Evolutionary conservation across 2,329 filamentous ascomycete genomes (phyloP), one percentile per base, ranked within the genome.

Genomic region (Pezicula neosporulosa): DNA sequence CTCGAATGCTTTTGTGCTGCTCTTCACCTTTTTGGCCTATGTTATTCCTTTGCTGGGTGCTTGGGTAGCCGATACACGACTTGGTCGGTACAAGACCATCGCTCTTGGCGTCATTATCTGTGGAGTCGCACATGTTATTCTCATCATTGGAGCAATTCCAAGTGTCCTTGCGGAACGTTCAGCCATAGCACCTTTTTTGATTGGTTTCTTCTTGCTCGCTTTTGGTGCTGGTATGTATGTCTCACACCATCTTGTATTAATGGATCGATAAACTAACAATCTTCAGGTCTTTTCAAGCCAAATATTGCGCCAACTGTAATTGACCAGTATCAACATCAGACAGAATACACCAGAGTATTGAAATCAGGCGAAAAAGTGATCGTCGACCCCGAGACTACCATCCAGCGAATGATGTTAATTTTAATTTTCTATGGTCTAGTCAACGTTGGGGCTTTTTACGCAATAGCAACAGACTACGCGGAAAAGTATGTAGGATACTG

Each of bases 71-170:
- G 86, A 89, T 67, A 77, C 82, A 51, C 81, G 82, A 58, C 73
- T 81, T 53, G 86, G 86, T 33, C 82, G 84, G 48, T 89, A 83
- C 69, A 76, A 78, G 54, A 85, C 85, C 2, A 87, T 89, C 28
- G 56, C 50, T 39, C 50, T 49, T 28, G 64, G 63, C 51, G 60
- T 82, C 30, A 65, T 67, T 0, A 72, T 85, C 28, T 83, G 83
- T 42, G 78, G 82, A 58, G 56, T 84, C 33, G 85, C 85, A 1
- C 82, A 87, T 53, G 63, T 80, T 13, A 77, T 89, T 45, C 73
- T 89, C 51, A 77, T 64, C 27, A 35, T 56, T 47, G 56, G 53
- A n/a, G 56, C 59, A 7, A 49, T 54, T 21, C 58, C 60, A 8
- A 48, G 49, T 13, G 48, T 56, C 16, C 48, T 64, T 21, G 48